Percentiles rank a stretch among this genome's conserved stretches.
Evolutionary conservation across 768 basidiomycete genomes (phyloP).

Genomic region (Macrocybe gigantea): DNA sequence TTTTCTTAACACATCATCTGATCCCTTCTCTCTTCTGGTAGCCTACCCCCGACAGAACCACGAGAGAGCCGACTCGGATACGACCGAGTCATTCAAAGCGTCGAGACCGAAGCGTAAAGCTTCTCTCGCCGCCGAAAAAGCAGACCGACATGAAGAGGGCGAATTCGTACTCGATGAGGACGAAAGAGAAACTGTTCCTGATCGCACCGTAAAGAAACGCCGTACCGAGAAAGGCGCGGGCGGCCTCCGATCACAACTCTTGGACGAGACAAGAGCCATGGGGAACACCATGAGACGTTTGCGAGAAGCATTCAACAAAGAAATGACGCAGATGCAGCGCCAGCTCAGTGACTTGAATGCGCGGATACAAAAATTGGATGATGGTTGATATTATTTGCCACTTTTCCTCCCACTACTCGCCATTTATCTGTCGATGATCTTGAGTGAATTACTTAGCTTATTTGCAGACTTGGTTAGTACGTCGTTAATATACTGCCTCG

Average conservation of each 20-base stretch:
- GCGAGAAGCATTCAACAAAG: constrained; percentile 24
- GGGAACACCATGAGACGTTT: constrained; percentile 29
- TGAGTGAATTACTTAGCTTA: constrained; percentile 4
- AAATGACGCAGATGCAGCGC: constrained; percentile 28
- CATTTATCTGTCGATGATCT: constrained; percentile 1
- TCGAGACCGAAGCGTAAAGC: constrained; percentile 20
- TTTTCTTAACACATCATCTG: not conserved
- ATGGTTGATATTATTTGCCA: constrained; percentile 9
- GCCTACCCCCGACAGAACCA: constrained; percentile 7
- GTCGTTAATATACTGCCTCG: too few species aligned
- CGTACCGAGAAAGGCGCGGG: constrained; percentile 14
- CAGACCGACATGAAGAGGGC: constrained; percentile 25
- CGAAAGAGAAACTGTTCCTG: constrained; percentile 23
- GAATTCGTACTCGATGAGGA: constrained; percentile 30
- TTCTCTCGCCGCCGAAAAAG: constrained; percentile 21
- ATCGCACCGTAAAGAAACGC: constrained; percentile 27
- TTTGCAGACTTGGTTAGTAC: not conserved
- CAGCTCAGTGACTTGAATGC: constrained; percentile 20
- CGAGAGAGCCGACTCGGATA: not conserved
- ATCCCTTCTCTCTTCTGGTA: constrained; percentile 2
- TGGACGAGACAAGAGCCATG: constrained; percentile 28
- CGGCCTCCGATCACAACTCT: constrained; percentile 20
- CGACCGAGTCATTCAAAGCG: not conserved
- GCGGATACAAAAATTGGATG: constrained; percentile 28
- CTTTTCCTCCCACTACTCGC: not conserved